These are phyloP conservation scores for Nidularia pulvinata DNA, from an alignment of 768 basidiomycete species.

Conservation along the genomic window DNA sequence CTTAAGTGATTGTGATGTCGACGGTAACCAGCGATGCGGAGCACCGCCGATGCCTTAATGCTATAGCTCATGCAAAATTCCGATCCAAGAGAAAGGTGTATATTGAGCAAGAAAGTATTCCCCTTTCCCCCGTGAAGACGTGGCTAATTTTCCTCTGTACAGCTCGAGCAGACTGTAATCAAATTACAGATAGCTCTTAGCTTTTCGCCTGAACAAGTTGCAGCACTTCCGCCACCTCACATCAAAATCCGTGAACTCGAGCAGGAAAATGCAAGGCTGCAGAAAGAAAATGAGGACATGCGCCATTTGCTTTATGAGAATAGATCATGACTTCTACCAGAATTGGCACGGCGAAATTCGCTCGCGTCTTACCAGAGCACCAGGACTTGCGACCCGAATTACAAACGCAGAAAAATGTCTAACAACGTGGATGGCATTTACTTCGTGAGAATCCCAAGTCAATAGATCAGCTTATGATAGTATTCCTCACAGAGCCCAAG, in stretches of 20 bases:
- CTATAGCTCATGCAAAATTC: slow-evolving; percentile 87
- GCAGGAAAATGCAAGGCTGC: slow-evolving; percentile 72
- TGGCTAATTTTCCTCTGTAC: background rate
- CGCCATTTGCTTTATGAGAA: slow-evolving; percentile 62
- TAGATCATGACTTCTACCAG: slow-evolving; percentile 28
- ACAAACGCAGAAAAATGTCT: slow-evolving; percentile 58
- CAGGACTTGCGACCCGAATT: slow-evolving; percentile 54
- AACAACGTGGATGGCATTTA: slow-evolving; percentile 52
- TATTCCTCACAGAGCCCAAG: slow-evolving; percentile 33
- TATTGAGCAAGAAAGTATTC: slow-evolving; percentile 73
- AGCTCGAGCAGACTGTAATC: slow-evolving; percentile 87
- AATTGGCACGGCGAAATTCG: slow-evolving; percentile 45
- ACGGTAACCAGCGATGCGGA: slow-evolving; percentile 56
- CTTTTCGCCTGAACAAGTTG: slow-evolving; percentile 73
- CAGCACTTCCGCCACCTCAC: slow-evolving; percentile 69
- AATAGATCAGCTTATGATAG: background rate
- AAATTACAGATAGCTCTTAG: slow-evolving; percentile 79
- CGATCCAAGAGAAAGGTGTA: slow-evolving; percentile 93
- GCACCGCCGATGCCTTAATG: slow-evolving; percentile 78
- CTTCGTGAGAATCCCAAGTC: slow-evolving; percentile 32
- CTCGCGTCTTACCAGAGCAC: slow-evolving; percentile 46
- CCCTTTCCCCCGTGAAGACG: slow-evolving; percentile 1
- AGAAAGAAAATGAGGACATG: slow-evolving; percentile 74
- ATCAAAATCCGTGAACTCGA: slow-evolving; percentile 82
- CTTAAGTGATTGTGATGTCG: slow-evolving; percentile 62